Base-by-base conservation (phyloP, 2,329 filamentous ascomycete species). In the Lanzia echinophila region DNA sequence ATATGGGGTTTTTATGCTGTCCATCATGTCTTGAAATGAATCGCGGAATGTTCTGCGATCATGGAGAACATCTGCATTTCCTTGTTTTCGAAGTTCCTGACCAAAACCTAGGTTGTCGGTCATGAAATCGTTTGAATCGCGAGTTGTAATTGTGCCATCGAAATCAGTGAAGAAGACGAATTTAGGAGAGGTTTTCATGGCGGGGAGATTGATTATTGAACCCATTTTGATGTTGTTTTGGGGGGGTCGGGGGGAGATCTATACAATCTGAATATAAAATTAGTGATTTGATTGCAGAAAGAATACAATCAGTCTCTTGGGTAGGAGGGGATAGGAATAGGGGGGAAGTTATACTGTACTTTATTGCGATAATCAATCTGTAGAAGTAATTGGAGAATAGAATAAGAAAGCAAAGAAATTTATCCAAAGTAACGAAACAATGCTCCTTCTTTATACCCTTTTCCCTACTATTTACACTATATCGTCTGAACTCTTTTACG, bases 121-220 rank as follows among this genome's bases (percentile, higher is more conserved):
- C 83, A 92, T 75, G 70, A 72, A 81, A 71, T 82, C 81, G 68
- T 84, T 86, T 68, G 76, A 80, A 71, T 85, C 82, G 65, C 79
- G 75, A 53, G 77, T 79, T 47, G 92, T 96, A 69, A 96, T 92
- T 51, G 91, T 97, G 66, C 94, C 94, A 72, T 99, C 94, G 69
- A 97, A 97, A 74, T 99, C 94, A 63, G 91, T 96, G 77, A 97
- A 97, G 81, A 99, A 96, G 76, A 99, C 91, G 76, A 89, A 88
- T 73, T 90, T 87, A 49, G 91, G 91, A 69, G 87, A 83, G 55
- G 77, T 83, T 65, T 75, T 75, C 69, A 85, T 73, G 43, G 82
- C 82, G 53, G 81, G 81, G 24, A 81, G 78, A 54, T 64, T 68
- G 42, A 65, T 57, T 54, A 67, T 62, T 55, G 65, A 59, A 62